phyloP scores from a whole-genome alignment of 1,284 basidiomycete genomes.

The Cystobasidiaceae sp. region DNA sequence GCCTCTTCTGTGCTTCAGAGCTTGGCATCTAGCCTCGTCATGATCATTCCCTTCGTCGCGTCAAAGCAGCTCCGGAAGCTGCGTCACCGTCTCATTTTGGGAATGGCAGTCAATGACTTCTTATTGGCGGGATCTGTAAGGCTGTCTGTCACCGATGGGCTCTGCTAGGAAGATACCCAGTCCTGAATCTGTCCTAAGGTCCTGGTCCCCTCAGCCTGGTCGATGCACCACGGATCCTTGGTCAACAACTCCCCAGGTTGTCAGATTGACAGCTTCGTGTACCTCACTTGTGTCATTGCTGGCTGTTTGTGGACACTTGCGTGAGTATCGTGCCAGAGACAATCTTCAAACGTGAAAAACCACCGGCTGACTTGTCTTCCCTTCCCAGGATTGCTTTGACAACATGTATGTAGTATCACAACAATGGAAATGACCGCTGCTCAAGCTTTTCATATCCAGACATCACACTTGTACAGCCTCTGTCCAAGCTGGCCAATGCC shows the following conservation, averaged over 20 bases:
- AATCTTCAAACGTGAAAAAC: neutral
- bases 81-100: constrained; percentile 31
- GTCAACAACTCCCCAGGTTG: constrained; percentile 14
- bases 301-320: constrained; percentile 25
- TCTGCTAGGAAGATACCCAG: neutral
- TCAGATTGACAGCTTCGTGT: constrained; percentile 20
- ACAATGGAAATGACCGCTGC: no score
- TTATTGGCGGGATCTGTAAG: constrained; percentile 14
- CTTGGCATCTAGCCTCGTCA: constrained; percentile 8
- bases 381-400: constrained; percentile 3
- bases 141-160: neutral
- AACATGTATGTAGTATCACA: constrained; percentile 18
- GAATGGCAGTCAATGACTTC: constrained; percentile 30
- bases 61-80: constrained; percentile 25
- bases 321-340: neutral
- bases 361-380: neutral
- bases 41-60: constrained; percentile 28
- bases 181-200: constrained; percentile 4
- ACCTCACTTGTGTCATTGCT: constrained; percentile 13
- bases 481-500: constrained; percentile 15
- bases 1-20: neutral
- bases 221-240: neutral
- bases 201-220: constrained; percentile 18
- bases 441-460: neutral
- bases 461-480: constrained; percentile 21